phyloP scores from a whole-genome alignment of 768 basidiomycete genomes.

The Goffeauzyma gilvescens region DNA sequence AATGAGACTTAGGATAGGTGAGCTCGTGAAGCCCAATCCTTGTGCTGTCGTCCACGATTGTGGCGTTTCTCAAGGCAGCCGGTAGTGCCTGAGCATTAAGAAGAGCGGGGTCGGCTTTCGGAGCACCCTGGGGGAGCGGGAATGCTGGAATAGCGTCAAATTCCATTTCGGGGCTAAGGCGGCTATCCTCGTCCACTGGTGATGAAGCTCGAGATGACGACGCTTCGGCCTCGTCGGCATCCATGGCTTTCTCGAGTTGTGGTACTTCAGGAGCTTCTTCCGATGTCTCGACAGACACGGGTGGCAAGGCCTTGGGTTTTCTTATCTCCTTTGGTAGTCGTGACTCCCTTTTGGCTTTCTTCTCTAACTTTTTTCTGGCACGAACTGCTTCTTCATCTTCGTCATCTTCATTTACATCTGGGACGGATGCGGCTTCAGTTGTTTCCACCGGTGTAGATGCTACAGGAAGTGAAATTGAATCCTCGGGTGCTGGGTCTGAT shows the following conservation, averaged over 20 bases:
- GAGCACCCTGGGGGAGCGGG: conserved; percentile 22
- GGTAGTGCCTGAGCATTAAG: conserved; percentile 29
- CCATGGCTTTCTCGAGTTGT: background rate
- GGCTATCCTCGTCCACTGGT: conserved; percentile 6
- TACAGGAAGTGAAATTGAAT: background rate
- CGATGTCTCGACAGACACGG: conserved; percentile 8
- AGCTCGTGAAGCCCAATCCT: conserved; percentile 13
- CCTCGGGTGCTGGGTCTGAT: background rate
- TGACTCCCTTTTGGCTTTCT: conserved; percentile 8
- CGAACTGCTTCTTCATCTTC: conserved; percentile 16
- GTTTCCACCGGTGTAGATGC: background rate
- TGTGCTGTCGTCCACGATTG: conserved; percentile 22
- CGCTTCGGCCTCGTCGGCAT: conserved; percentile 8
- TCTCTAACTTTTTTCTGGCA: conserved; percentile 5
- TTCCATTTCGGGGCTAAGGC: conserved; percentile 1
- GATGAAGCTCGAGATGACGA: conserved; percentile 4
- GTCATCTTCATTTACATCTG: conserved; percentile 14
- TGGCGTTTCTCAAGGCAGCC: conserved; percentile 24
- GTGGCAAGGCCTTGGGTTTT: conserved; percentile 10
- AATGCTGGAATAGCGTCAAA: conserved; percentile 22
- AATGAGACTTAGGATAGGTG: too few relatives aligned
- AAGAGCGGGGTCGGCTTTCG: conserved; percentile 21
- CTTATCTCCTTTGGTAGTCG: conserved; percentile 12
- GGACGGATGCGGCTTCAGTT: background rate
- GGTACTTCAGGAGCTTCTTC: conserved; percentile 16